phyloP scores from a whole-genome alignment of 169 alveolate genomes.

The Eimeria tenella region DNA sequence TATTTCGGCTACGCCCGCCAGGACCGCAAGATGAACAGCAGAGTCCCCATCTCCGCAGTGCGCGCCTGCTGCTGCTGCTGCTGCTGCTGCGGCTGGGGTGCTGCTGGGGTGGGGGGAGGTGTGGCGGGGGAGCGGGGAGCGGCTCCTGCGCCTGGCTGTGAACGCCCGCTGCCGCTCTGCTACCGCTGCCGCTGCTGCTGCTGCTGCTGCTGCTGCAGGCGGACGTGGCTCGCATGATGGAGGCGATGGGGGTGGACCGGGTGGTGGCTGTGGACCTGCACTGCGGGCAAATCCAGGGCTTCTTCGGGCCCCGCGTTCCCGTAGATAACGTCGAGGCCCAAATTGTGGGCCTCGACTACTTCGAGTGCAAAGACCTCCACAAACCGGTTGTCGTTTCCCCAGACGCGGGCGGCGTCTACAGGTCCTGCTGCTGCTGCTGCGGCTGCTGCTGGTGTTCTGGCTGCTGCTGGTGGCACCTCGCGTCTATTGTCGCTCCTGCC shows the following conservation, averaged over 20 bases:
- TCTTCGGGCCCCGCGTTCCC: slow-evolving; percentile 96
- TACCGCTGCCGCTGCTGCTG: no score
- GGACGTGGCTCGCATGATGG: slow-evolving; percentile 95
- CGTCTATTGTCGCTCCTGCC: no score
- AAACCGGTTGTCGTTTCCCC: slow-evolving; percentile 96
- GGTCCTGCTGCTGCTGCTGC: neutral
- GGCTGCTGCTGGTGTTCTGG: neutral
- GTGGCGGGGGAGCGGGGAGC: no score
- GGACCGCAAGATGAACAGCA: slow-evolving; percentile 90
- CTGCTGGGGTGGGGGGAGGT: no score
- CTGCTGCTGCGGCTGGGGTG: no score
- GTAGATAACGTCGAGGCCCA: slow-evolving; percentile 94
- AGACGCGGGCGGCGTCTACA: slow-evolving; percentile 94
- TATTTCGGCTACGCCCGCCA: slow-evolving; percentile 97
- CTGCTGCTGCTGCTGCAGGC: slow-evolving; percentile 83
- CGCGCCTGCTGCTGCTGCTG: no score
- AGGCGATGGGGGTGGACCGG: slow-evolving; percentile 97
- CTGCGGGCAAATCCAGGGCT: slow-evolving; percentile 94
- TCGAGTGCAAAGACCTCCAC: slow-evolving; percentile 84
- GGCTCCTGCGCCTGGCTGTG: no score
- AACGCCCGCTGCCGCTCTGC: no score
- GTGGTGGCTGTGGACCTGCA: slow-evolving; percentile 97
- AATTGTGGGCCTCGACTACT: slow-evolving; percentile 90
- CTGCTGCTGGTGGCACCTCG: no score
- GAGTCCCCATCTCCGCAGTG: slow-evolving; percentile 96